Evolutionary conservation across 352 stramenopile species (phyloP), one percentile per base, ranked within the genome.

Genomic region (Globisporangium cystogenes): DNA sequence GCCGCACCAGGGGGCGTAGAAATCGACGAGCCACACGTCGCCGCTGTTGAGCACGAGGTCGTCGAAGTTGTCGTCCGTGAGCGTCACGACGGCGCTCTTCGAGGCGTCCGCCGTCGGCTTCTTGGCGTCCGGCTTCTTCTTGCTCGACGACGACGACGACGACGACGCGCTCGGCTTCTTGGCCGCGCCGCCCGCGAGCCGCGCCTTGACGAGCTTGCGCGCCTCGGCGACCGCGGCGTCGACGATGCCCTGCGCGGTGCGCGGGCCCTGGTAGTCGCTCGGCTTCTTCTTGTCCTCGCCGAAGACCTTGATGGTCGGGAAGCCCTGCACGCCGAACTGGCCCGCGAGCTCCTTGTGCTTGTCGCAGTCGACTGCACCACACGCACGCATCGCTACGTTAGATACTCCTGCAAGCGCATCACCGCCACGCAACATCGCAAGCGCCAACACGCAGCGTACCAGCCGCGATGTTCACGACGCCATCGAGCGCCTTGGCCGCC

Each of bases 241-340:
- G 23, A 96, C 86, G 39, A 98, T 90, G 7, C 71, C 86, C 53
- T 88, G 82, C 48, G 80, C 72, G 6, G 83, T 92, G 58, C 86
- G 87, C n/a, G 83, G 57, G 20, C 85, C 85, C 44, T 89, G 68
- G 72, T 93, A 93, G 31, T 86, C 82, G 12, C 51, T 79, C 20
- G 85, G 85, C 16, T 84, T 72, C 37, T 70, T 72, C 64, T 95
- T 95, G 72, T 93, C 67, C 6, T 79, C 79, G 35, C 78, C 79
- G 62, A 98, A 97, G 42, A 97, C 73, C 64, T 97, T 98, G 65
- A 98, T 97, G 10, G 93, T 97, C 18, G 93, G 93, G 64, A 95
- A 98, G 18, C 93, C 93, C 58, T 91, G 67, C 23, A 98, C 85
- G 24, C 71, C 85, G 60, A 93, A 98, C 60, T 95, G 67, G 31